phyloP scores from a whole-genome alignment of 441 rosid genomes.

The Pelargonium citronellum region DNA sequence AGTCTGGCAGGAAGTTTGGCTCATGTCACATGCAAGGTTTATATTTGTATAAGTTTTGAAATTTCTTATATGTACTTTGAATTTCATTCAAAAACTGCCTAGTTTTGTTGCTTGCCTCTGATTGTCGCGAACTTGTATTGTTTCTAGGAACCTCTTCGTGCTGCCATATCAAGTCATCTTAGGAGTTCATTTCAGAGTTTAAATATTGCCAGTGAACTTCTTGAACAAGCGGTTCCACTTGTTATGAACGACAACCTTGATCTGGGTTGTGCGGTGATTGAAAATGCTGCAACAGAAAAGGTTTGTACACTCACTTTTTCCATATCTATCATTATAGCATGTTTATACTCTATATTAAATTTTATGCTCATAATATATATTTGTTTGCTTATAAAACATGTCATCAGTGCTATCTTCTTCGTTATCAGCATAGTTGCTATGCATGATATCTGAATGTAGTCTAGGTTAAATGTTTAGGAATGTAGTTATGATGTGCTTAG shows the following conservation, averaged over 20 bases:
- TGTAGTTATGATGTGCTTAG: too few relatives aligned
- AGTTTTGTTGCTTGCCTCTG: neutral
- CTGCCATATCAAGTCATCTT: slow-evolving; percentile 80
- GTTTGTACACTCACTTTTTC: slow-evolving; percentile 27
- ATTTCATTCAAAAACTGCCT: slow-evolving; percentile 7
- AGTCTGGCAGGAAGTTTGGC: slow-evolving; percentile 98
- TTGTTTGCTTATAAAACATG: neutral
- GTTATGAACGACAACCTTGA: slow-evolving; percentile 98
- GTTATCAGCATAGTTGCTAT: neutral
- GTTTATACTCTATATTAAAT: neutral
- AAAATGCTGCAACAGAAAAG: slow-evolving; percentile 98
- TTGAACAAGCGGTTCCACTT: slow-evolving; percentile 90
- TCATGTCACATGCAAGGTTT: slow-evolving; percentile 99
- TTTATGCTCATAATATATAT: neutral
- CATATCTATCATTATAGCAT: neutral
- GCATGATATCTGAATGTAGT: neutral
- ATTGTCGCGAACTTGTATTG: slow-evolving; percentile 15
- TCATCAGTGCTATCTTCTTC: neutral
- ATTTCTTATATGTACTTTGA: neutral
- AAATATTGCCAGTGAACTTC: slow-evolving; percentile 53
- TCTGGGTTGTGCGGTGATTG: slow-evolving; percentile 96
- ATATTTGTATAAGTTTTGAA: slow-evolving; percentile 7
- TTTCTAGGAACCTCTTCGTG: slow-evolving; percentile 85
- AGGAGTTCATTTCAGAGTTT: slow-evolving; percentile 74
- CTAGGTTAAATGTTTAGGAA: too few relatives aligned